A percentile compares a stretch with the other conserved stretches of the same genome.
phyloP scores from a whole-genome alignment of 768 basidiomycete genomes.

The Termitomyces heimii region DNA sequence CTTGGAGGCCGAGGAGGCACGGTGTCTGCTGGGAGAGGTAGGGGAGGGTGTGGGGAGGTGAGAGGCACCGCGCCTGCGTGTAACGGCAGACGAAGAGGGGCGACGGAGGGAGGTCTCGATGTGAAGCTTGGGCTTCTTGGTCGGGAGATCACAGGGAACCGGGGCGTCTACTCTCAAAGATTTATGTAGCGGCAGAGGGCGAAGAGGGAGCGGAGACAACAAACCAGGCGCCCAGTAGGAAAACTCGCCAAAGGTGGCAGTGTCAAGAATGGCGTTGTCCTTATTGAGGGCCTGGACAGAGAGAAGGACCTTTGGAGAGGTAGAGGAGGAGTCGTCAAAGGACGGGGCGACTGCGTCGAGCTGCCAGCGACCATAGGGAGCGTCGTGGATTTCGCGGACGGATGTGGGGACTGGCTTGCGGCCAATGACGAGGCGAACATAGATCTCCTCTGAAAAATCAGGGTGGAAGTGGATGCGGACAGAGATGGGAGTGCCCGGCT shows the following conservation, averaged over 20 bases:
- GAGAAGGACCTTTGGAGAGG: slow-evolving; percentile 40
- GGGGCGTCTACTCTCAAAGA: slow-evolving; percentile 4
- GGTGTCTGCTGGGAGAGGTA: slow-evolving; percentile 30
- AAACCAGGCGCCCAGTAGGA: slow-evolving; percentile 49
- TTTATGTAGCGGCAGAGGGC: slow-evolving; percentile 1
- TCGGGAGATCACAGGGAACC: slow-evolving; percentile 4
- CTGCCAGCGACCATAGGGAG: slow-evolving; percentile 52
- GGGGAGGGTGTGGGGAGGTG: slow-evolving; percentile 34
- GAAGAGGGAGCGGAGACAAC: slow-evolving; percentile 12
- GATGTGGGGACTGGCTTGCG: slow-evolving; percentile 60
- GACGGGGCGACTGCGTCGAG: slow-evolving; percentile 59
- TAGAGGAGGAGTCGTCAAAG: slow-evolving; percentile 36
- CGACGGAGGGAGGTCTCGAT: slow-evolving; percentile 18
- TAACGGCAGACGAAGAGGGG: slow-evolving; percentile 16
- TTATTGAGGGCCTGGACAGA: slow-evolving; percentile 59
- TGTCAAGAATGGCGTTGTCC: slow-evolving; percentile 51
- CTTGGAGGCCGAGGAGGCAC: slow-evolving; percentile 19
- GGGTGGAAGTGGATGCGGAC: slow-evolving; percentile 58
- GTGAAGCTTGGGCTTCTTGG: slow-evolving; percentile 26
- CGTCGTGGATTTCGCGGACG: slow-evolving; percentile 46
- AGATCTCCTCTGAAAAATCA: slow-evolving; percentile 44
- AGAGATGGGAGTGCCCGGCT: slow-evolving; percentile 54
- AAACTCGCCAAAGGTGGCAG: slow-evolving; percentile 68
- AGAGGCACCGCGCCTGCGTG: slow-evolving; percentile 33
- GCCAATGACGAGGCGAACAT: slow-evolving; percentile 72